Percentiles rank a stretch among this genome's conserved stretches.
Conservation (phyloP, 768 basidiomycete species). For the Lyophyllum shimeji region DNA sequence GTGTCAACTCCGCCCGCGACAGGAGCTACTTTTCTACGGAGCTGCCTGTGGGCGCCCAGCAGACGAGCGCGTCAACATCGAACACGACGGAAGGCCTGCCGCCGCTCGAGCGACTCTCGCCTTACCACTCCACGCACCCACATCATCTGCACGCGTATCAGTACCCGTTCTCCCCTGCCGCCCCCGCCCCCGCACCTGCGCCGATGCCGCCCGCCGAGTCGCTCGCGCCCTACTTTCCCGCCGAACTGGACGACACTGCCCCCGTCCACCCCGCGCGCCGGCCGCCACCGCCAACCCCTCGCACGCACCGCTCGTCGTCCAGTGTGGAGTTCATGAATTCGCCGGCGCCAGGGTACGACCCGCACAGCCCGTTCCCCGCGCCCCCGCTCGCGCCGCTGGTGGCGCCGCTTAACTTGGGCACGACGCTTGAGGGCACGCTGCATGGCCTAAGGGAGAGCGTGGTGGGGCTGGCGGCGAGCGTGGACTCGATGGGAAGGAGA, state of each 20-base stretch:
- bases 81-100: constrained; percentile 6
- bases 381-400: constrained; percentile 29
- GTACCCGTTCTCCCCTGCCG: neutral
- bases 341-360: constrained; percentile 1
- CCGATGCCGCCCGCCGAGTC: constrained; percentile 8
- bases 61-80: constrained; percentile 27
- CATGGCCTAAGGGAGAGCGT: constrained; percentile 58
- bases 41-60: constrained; percentile 21
- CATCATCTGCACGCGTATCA: neutral
- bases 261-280: neutral
- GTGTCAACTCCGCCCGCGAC: neutral
- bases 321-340: constrained; percentile 2
- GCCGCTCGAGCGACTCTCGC: neutral
- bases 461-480: constrained; percentile 53
- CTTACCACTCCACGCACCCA: neutral
- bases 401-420: constrained; percentile 61
- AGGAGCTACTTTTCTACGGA: constrained; percentile 21
- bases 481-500: constrained; percentile 61
- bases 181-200: neutral
- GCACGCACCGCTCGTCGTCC: constrained; percentile 2
- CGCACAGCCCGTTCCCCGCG: constrained; percentile 6
- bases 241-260: constrained; percentile 10
- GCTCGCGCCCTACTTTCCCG: constrained; percentile 20
- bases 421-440: constrained; percentile 65
- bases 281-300: neutral